A percentile compares a stretch with the other conserved stretches of the same genome.
These are phyloP conservation scores for Colletotrichum lindemuthianum DNA, from an alignment of 2,329 filamentous ascomycete genomes.

Conservation along the genomic window DNA sequence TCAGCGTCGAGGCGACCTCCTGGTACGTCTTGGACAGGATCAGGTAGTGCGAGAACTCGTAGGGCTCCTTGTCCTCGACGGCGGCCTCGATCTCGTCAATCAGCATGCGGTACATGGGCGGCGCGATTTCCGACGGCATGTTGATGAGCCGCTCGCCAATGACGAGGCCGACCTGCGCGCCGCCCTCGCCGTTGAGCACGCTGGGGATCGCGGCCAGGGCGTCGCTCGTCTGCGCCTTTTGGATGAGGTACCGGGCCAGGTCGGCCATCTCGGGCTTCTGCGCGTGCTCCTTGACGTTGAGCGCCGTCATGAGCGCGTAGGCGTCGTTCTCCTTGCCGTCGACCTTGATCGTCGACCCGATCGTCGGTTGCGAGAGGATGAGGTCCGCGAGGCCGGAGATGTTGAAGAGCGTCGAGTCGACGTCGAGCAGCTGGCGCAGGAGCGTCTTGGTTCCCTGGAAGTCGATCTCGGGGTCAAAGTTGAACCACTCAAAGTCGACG, in stretches of 20 bases:
- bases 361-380: constrained; percentile 84
- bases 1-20: constrained; percentile 83
- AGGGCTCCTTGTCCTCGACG: constrained; percentile 89
- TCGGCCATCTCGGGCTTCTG: constrained; percentile 77
- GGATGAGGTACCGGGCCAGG: constrained; percentile 76
- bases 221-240: constrained; percentile 62
- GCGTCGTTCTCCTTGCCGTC: constrained; percentile 93
- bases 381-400: constrained; percentile 87
- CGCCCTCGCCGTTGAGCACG: constrained; percentile 60
- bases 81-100: constrained; percentile 91
- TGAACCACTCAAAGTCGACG: constrained; percentile 99
- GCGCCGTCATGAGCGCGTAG: constrained; percentile 88
- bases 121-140: constrained; percentile 91
- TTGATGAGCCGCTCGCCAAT: constrained; percentile 96
- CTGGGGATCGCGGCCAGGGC: constrained; percentile 64
- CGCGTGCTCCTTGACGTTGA: constrained; percentile 84
- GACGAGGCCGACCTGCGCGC: constrained; percentile 79
- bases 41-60: constrained; percentile 92
- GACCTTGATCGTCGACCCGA: constrained; percentile 97
- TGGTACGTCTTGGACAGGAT: constrained; percentile 92
- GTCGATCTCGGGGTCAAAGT: constrained; percentile 87
- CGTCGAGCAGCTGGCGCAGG: constrained; percentile 90
- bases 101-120: constrained; percentile 95
- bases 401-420: constrained; percentile 86
- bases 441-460: constrained; percentile 95